These are phyloP conservation scores for Fusarium devonianum DNA, from an alignment of 2,329 filamentous ascomycete species.

Conservation along the genomic window DNA sequence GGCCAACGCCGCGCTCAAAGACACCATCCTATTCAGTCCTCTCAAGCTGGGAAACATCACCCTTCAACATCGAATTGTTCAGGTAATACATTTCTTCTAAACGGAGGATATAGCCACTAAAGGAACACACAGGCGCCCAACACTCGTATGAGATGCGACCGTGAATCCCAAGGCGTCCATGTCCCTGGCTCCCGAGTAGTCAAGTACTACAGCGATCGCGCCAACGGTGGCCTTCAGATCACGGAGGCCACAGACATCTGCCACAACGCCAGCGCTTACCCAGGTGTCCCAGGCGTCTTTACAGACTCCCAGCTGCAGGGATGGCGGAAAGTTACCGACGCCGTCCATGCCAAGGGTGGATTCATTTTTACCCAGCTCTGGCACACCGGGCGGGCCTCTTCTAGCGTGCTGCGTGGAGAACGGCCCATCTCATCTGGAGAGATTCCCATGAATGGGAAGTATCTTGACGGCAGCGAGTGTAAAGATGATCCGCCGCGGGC, in stretches of 20 bases:
- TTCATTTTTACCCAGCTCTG: constrained; percentile 72
- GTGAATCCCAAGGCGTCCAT: too few species aligned
- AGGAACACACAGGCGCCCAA: too few species aligned
- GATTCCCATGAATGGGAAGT: constrained; percentile 41
- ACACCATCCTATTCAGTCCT: too few species aligned
- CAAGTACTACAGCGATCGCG: constrained; percentile 56
- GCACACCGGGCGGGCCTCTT: constrained; percentile 62
- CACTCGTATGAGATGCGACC: constrained; percentile 59
- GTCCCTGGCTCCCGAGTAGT: constrained; percentile 42
- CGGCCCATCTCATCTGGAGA: too few species aligned
- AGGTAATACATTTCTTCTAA: too few species aligned
- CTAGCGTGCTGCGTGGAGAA: too few species aligned
- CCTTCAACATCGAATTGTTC: constrained; percentile 55
- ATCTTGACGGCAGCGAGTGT: constrained; percentile 39
- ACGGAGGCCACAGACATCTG: constrained; percentile 56
- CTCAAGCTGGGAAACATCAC: constrained; percentile 49
- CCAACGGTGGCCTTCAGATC: constrained; percentile 54
- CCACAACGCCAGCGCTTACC: constrained; percentile 32
- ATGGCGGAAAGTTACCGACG: constrained; percentile 68
- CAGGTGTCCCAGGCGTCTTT: constrained; percentile 64
- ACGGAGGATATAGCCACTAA: too few species aligned
- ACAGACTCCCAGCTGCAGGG: constrained; percentile 61
- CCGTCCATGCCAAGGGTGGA: constrained; percentile 67
- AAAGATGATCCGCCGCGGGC: constrained; percentile 17
- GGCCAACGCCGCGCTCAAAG: too few species aligned